Evolutionary conservation across 352 stramenopile species (phyloP).

Genomic region (Thraustochytrium sp.): DNA sequence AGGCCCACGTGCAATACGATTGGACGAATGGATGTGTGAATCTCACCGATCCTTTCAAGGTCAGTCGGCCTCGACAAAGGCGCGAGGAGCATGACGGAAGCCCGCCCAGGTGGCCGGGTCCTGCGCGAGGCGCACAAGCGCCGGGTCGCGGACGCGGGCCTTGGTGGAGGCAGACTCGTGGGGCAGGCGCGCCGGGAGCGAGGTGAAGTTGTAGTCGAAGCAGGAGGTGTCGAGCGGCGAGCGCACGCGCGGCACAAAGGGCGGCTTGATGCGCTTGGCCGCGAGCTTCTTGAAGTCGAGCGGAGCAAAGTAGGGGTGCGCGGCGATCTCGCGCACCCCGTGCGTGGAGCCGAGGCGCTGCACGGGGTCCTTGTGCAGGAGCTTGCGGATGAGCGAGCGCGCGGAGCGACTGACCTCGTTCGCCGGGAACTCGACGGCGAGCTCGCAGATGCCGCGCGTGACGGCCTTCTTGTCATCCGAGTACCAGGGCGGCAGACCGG

Average conservation of each 20-base stretch:
- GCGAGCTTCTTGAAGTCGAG: constrained; percentile 80
- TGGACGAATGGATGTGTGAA: too few relatives aligned
- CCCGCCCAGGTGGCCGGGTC: background rate
- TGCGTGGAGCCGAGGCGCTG: constrained; percentile 60
- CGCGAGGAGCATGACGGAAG: background rate
- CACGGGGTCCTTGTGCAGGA: constrained; percentile 45
- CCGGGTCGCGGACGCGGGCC: background rate
- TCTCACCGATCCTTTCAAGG: too few relatives aligned
- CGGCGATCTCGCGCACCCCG: constrained; percentile 76
- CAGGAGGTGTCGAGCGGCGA: constrained; percentile 49
- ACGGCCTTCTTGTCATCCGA: constrained; percentile 72
- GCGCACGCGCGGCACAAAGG: constrained; percentile 69
- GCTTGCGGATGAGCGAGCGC: constrained; percentile 33
- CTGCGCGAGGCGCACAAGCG: background rate
- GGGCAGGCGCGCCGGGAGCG: background rate
- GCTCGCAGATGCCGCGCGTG: background rate
- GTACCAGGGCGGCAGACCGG: constrained; percentile 82
- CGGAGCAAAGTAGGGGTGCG: constrained; percentile 79
- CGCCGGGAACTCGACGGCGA: background rate
- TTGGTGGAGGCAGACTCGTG: background rate
- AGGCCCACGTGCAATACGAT: too few relatives aligned
- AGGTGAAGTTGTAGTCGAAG: constrained; percentile 40
- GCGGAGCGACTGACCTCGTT: constrained; percentile 32
- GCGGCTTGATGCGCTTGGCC: constrained; percentile 69
- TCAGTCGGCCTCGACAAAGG: background rate